Evolutionary conservation across 2,329 filamentous ascomycete genomes (phyloP), one percentile per base, ranked within the genome.

Genomic region (Colletotrichum noveboracense): DNA sequence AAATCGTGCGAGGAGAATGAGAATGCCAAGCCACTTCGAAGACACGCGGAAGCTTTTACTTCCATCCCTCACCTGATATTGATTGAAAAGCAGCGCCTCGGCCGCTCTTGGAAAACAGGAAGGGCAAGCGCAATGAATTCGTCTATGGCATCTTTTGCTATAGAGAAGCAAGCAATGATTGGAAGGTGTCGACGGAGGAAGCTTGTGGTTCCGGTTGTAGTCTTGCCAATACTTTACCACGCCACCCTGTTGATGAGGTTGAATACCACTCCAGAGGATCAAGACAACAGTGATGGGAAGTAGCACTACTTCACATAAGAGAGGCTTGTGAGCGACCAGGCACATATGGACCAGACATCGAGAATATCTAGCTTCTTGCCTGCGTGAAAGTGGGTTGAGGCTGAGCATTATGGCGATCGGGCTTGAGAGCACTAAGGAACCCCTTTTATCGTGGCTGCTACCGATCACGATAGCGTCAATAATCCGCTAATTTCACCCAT

Each of bases 91-190:
- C 9, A 1, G 18, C 38, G 1, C 5, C 38, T 9, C 18, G 18
- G 0, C 38, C 10, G 38, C 10, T 0, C 10, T 0, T 48, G 0
- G 43, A 21, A 21, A 6, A 10, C 16, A 43, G 36, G 8, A 43
- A n/a, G 0, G 0, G 18, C 9, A 48, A 48, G 2, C 18, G 0
- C 18, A 48, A 21, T 21, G 3, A 0, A 2, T 0, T 48, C 1
- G 0, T 48, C 9, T 4, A 21, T 6, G 0, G 10, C 1, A 13
- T 48, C 18, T 0, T 21, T 48, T 12, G 3, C 1, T 7, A 0
- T 0, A 12, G 18, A 21, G 38, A 12, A 21, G 24, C 24, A 24
- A 24, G 24, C 0, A 48, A 12, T 4, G 10, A 3, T 6, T 18
- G 5, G 6, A 48, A 21, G 24, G 1, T 48, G 10, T 21, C 43